A percentile compares a stretch with the other conserved stretches of the same genome.
These are phyloP conservation scores for Cyamopsis tetragonoloba DNA, from an alignment of 306 rosid genomes.

Conservation along the genomic window DNA sequence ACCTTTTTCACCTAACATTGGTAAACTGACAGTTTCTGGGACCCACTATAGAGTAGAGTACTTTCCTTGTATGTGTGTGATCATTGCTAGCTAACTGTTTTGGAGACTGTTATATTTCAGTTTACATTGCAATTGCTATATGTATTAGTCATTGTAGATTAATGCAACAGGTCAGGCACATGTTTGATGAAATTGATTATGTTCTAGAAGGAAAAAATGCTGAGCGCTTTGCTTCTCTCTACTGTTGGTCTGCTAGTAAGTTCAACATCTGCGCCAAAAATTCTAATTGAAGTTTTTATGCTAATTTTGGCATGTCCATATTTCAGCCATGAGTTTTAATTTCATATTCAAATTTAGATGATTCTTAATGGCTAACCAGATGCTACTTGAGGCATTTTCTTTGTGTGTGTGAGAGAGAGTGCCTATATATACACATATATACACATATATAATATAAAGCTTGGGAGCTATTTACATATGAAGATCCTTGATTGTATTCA, in stretches of 20 bases:
- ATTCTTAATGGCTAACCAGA: not conserved
- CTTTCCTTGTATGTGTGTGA: not conserved
- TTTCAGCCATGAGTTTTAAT: constrained; percentile 18
- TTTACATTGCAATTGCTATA: constrained; percentile 20
- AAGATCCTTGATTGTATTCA: not conserved
- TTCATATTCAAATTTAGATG: constrained; percentile 6
- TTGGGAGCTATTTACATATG: not conserved
- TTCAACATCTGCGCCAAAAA: constrained; percentile 19
- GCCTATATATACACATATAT: too few species aligned
- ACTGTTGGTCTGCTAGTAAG: constrained; percentile 63
- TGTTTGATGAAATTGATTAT: constrained; percentile 98
- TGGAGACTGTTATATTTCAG: constrained; percentile 15
- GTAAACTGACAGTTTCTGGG: not conserved
- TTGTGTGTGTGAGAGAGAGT: too few species aligned
- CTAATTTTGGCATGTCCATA: not conserved
- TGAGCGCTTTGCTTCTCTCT: constrained; percentile 82
- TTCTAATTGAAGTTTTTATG: constrained; percentile 6
- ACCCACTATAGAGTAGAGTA: not conserved
- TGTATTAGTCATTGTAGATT: constrained; percentile 15
- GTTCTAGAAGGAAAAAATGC: constrained; percentile 87
- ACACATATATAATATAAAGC: not conserved
- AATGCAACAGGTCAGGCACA: constrained; percentile 87
- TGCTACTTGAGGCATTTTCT: not conserved
- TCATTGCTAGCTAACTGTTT: not conserved
- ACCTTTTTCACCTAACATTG: constrained; percentile 7